Evolutionary conservation across 2,329 filamentous ascomycete species (phyloP), one percentile per base, ranked within the genome.

Genomic region (Madurella mycetomatis): DNA sequence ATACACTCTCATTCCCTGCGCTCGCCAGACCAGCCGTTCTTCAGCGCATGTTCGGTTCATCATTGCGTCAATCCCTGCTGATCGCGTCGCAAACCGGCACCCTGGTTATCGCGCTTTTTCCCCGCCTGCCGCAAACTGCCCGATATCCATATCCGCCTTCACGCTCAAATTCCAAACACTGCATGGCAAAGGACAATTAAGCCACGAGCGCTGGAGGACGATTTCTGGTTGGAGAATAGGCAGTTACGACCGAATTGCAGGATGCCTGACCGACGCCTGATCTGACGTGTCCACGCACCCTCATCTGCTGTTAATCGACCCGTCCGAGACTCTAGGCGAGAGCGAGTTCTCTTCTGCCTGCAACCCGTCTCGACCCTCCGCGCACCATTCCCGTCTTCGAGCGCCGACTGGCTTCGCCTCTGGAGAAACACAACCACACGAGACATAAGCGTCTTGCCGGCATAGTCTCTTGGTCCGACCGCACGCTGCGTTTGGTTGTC

Each of bases 61-160:
- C 48, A 41, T 58, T 58, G 59, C 53, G 52, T 56, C 54, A 57
- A 56, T 48, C 60, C 59, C 60, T 53, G 52, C 57, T 59, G 50
- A 56, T 57, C 58, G 56, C 56, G 57, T 59, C 57, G 53, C 56
- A 55, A 55, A 53, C 50, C 47, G 45, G 43, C 47, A 53, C 54
- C 52, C 52, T 41, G 55, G 54, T 25, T 54, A 34, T 40, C 48
- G 59, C 53, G 31, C 42, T 39, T 49, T 49, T 47, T 47, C 58
- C 51, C 55, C 55, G 50, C 51, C 34, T 41, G 44, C 49, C 54
- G 53, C 51, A 55, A 49, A 46, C 31, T 34, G 16, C 45, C 25
- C 42, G 40, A 34, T 47, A n/a, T 16, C 49, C 44, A 40, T 31
- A 45, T 37, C 40, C 34, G 30, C 9, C 47, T 19, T 41, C 44